Percentiles rank a stretch among this genome's conserved stretches.
phyloP scores from a whole-genome alignment of 2,329 filamentous ascomycete species.

The Stachybotrys chartarum region DNA sequence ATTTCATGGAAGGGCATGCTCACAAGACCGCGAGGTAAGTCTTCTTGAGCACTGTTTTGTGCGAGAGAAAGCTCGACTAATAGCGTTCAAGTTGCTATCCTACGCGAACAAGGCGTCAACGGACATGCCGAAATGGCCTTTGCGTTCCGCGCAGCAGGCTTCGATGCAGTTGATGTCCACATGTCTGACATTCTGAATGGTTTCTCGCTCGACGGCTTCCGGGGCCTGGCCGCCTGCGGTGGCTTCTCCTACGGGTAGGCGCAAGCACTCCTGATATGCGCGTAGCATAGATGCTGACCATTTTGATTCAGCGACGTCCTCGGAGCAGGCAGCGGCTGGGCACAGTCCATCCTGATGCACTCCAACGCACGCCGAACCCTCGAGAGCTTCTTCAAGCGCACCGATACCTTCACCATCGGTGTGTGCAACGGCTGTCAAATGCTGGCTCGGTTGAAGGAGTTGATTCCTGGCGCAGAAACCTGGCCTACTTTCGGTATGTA shows the following conservation, averaged over 20 bases:
- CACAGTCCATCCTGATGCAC: conserved; percentile 85
- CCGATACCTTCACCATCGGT: conserved; percentile 86
- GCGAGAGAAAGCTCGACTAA: neutral
- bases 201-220: conserved; percentile 73
- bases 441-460: conserved; percentile 66
- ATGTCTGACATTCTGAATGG: conserved; percentile 88
- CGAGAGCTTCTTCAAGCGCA: conserved; percentile 74
- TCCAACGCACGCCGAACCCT: conserved; percentile 70
- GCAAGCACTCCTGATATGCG: neutral
- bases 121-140: conserved; percentile 97
- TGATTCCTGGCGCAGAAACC: conserved; percentile 75
- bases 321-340: conserved; percentile 95
- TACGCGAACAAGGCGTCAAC: conserved; percentile 93
- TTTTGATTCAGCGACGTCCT: conserved; percentile 46
- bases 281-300: neutral
- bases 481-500: conserved; percentile 68
- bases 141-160: conserved; percentile 85
- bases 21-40: conserved; percentile 42
- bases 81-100: conserved; percentile 61
- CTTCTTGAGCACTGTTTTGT: conserved; percentile 3
- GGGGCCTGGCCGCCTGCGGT: conserved; percentile 87
- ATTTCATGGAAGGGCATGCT: conserved; percentile 42
- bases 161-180: conserved; percentile 87
- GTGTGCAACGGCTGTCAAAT: conserved; percentile 99
- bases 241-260: conserved; percentile 80